Percentiles rank a stretch among this genome's conserved stretches.
Evolutionary conservation across 768 basidiomycete genomes (phyloP).

Genomic region (Chalciporus pseudorubinellus): DNA sequence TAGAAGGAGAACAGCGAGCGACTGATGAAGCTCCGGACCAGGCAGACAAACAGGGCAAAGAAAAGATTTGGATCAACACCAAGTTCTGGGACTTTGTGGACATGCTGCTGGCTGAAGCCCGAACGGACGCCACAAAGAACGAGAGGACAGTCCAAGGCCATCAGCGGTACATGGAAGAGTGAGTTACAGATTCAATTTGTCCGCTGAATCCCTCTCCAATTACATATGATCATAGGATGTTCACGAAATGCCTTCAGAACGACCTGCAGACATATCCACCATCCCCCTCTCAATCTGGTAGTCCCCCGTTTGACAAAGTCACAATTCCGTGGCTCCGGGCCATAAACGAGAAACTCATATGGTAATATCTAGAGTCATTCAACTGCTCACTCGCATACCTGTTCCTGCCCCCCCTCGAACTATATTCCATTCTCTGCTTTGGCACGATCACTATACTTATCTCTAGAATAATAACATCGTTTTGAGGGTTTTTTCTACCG

Average conservation of each 20-base stretch:
- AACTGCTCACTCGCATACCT: not conserved
- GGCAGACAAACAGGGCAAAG: not conserved
- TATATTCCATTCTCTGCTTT: not conserved
- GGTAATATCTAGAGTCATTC: not conserved
- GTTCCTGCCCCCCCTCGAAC: too few relatives aligned
- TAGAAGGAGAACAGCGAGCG: too few relatives aligned
- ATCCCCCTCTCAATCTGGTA: not conserved
- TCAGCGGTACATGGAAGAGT: not conserved
- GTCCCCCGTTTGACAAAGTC: not conserved
- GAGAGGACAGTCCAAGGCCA: not conserved
- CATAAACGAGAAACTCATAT: not conserved
- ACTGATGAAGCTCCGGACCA: too few relatives aligned
- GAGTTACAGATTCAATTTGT: not conserved
- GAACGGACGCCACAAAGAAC: too few relatives aligned
- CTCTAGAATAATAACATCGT: too few relatives aligned
- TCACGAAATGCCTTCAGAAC: not conserved
- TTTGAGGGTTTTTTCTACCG: too few relatives aligned
- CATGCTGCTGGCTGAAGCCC: not conserved
- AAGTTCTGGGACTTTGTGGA: not conserved
- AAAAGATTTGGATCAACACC: not conserved
- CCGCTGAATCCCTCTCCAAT: not conserved
- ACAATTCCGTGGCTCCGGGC: not conserved
- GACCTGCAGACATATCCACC: not conserved
- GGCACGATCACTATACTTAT: too few relatives aligned
- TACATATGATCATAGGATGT: not conserved